These are phyloP conservation scores for Penicillium dipodomyicola DNA, from an alignment of 495 filamentous ascomycete species.

Conservation along the genomic window DNA sequence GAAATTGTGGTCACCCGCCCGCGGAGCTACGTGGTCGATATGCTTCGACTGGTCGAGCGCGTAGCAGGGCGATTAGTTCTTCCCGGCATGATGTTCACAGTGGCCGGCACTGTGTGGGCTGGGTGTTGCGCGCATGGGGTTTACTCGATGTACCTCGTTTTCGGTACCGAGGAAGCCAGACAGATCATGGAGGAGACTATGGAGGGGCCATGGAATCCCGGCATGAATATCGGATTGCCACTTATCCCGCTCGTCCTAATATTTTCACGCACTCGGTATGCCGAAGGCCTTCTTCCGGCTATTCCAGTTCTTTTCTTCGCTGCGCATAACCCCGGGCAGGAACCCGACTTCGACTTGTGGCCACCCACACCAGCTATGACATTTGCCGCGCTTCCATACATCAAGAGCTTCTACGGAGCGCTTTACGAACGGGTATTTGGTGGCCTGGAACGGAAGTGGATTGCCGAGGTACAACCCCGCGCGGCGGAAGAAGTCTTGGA, in stretches of 20 bases:
- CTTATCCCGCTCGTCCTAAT: constrained; percentile 61
- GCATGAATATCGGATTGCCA: constrained; percentile 54
- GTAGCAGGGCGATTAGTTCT: constrained; percentile 57
- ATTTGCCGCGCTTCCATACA: constrained; percentile 63
- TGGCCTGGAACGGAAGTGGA: constrained; percentile 61
- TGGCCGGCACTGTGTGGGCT: constrained; percentile 53
- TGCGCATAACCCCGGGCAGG: constrained; percentile 43
- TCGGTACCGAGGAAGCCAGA: constrained; percentile 58
- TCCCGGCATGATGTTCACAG: constrained; percentile 54
- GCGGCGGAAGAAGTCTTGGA: constrained; percentile 48
- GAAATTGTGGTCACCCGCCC: constrained; percentile 73
- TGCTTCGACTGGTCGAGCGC: constrained; percentile 53
- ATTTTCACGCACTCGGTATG: constrained; percentile 56
- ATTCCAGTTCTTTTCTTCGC: constrained; percentile 63
- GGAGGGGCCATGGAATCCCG: constrained; percentile 42
- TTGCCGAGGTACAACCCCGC: constrained; percentile 63
- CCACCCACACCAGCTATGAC: constrained; percentile 73
- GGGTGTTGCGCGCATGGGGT: constrained; percentile 59
- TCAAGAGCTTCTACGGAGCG: constrained; percentile 65
- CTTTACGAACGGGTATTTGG: constrained; percentile 64
- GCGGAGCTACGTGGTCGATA: constrained; percentile 61
- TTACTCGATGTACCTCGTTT: constrained; percentile 60
- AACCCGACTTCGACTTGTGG: constrained; percentile 56
- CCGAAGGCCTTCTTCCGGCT: constrained; percentile 58
- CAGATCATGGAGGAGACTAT: constrained; percentile 45